Percentiles rank a stretch among this genome's conserved stretches.
Conservation (phyloP, 106 monocot species). For the Cymbidium sinense region DNA sequence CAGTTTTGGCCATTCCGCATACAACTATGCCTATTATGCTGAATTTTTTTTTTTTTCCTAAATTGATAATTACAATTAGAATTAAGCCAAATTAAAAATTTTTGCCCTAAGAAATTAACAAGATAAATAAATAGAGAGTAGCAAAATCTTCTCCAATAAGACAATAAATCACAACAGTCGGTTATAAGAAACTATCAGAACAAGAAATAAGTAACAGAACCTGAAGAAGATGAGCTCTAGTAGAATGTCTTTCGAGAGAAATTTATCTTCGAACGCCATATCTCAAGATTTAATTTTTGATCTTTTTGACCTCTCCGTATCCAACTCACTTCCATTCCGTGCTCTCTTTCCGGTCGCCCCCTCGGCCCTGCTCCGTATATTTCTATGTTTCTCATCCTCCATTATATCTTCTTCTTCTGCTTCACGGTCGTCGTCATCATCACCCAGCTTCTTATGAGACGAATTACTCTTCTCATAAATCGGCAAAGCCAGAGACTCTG, state of each 20-base stretch:
- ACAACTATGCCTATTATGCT: too few relatives aligned
- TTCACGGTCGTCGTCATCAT: background rate
- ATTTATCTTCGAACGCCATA: background rate
- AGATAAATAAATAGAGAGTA: too few relatives aligned
- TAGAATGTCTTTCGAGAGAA: background rate
- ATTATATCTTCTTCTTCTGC: background rate
- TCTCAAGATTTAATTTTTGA: background rate
- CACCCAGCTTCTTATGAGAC: background rate
- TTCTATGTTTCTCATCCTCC: background rate
- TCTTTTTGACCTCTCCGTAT: background rate
- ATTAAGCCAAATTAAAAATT: too few relatives aligned
- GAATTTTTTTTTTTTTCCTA: too few relatives aligned
- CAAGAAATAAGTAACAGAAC: too few relatives aligned
- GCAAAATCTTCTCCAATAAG: too few relatives aligned
- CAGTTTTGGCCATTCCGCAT: too few relatives aligned
- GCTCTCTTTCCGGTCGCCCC: background rate
- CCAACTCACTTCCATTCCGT: background rate
- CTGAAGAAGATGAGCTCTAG: too few relatives aligned
- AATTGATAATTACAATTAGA: too few relatives aligned
- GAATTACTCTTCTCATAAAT: conserved; percentile 12
- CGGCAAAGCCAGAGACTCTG: conserved; percentile 15
- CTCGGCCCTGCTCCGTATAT: background rate
- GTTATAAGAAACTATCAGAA: too few relatives aligned
- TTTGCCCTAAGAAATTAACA: too few relatives aligned
- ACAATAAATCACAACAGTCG: too few relatives aligned